Evolutionary conservation across 129 eudicot species (phyloP), one percentile per base, ranked within the genome.

Genomic region (Artemisia argyi): DNA sequence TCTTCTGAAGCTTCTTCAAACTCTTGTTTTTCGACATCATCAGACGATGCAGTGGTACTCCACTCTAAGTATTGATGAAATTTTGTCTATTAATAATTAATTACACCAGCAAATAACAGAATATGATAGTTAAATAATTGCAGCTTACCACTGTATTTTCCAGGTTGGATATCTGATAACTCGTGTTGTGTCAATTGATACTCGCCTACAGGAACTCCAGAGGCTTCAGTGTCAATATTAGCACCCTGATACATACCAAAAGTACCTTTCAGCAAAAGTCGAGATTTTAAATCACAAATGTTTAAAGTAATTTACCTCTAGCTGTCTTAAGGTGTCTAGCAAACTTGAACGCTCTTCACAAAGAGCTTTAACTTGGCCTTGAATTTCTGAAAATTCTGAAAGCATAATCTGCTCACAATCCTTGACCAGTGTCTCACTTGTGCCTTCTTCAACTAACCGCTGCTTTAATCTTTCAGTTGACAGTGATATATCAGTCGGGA

Each of bases 41-140:
- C 97, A 12, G 97, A 91, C 54, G 97, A 88, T 79, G 82, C 96
- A 49, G 97, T 91, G 46, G 92, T 88, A 86, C 97, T 88, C 83
- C 85, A 88, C 82, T 85, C 97, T 91, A 83, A 48, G 68, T 51
- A 73, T 42, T 56, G 48, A 55, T 16, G 7, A 54, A 65, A 56
- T 19, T 14, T 20, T 30, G n/a, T 52, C 17, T 52, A 52, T 16
- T 52, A 16, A 52, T 52, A 52, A 9, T 52, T 52, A 52, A 52
- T 4, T n/a, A 32, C 18, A 16, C 26, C 17, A n/a, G 61, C 24
- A 26, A 18, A 52, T 1, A 52, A 52, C 57, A 52, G 10, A 67
- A 66, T 2, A n/a, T 3, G 12, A 54, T 10, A n/a, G 28, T 15
- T 56, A 46, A 39, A 16, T 47, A 17, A 39, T 42, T 30, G 11